Evolutionary conservation across 441 rosid species (phyloP), one percentile per base, ranked within the genome.

Genomic region (Euphorbia celastroides): DNA sequence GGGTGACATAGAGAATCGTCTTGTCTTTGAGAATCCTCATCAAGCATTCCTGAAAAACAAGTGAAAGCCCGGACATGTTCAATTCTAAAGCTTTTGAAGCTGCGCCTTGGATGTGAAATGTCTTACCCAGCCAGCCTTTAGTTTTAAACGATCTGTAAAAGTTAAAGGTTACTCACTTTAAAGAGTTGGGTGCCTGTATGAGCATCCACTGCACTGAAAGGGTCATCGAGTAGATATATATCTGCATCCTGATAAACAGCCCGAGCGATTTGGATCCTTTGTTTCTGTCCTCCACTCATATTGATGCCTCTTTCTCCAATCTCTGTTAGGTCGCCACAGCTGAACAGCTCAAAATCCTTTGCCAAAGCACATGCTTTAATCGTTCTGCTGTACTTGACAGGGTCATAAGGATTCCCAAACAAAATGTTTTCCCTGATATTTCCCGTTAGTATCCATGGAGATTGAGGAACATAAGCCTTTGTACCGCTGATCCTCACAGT

Each of bases 281-380:
- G 99, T 74, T 94, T 94, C 77, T 94, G 98, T 71, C 98, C 98
- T 20, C 99, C 99, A 67, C 99, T 94, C 98, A 94, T 86, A 75
- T 94, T 94, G 57, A 94, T 89, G 28, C 99, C 99, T 79, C 99
- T 83, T 74, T 94, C 98, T 48, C 99, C 99, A 68, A 94, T 94
- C 85, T 88, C 97, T 14, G 98, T 94, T 27, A 86, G 65, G 80
- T 94, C 99, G 19, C 94, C 93, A 22, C 79, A 78, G 14, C 88
- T 79, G 80, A 94, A 88, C 41, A 86, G 82, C 81, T 88, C 94
- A 62, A 94, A 89, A 78, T 94, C 99, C 77, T 89, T 94, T 19
- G 72, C 31, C 77, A 94, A 60, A 30, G 99, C 93, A 65, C 97
- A 94, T 67, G 99, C 90, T 78, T 83, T 74, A 57, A 94, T 83